Evolutionary conservation across 2,329 filamentous ascomycete species (phyloP).

Genomic region (Colletotrichum sp.): DNA sequence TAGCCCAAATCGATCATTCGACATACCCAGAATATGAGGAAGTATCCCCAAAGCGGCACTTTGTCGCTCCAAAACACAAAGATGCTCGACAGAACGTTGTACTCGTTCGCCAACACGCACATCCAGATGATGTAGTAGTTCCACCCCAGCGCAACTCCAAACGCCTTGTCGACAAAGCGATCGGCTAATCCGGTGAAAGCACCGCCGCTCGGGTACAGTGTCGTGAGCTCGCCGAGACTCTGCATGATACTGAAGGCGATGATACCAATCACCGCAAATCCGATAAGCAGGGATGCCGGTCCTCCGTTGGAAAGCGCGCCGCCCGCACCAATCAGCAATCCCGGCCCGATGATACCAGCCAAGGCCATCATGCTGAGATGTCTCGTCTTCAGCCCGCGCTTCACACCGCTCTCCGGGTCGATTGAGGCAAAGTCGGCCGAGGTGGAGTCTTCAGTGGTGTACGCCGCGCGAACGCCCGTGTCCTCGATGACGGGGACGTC

Average conservation of each 20-base stretch:
- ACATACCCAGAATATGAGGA: constrained; percentile 73
- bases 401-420: constrained; percentile 69
- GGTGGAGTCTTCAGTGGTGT: constrained; percentile 6
- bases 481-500: constrained; percentile 6
- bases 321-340: constrained; percentile 74
- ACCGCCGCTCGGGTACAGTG: constrained; percentile 73
- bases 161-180: constrained; percentile 73
- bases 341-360: constrained; percentile 70
- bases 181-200: constrained; percentile 75
- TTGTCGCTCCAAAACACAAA: constrained; percentile 69
- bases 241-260: constrained; percentile 75
- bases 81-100: constrained; percentile 72
- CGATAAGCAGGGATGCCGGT: constrained; percentile 74
- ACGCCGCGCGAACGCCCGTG: not conserved
- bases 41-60: constrained; percentile 70
- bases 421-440: constrained; percentile 49
- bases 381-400: constrained; percentile 71
- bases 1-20: not conserved
- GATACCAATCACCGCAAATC: constrained; percentile 74
- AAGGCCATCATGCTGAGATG: constrained; percentile 71
- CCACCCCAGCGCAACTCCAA: constrained; percentile 73
- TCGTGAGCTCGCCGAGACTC: constrained; percentile 76
- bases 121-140: constrained; percentile 75
- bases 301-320: constrained; percentile 72
- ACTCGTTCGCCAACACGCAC: constrained; percentile 71